Percentiles rank a stretch among this genome's conserved stretches.
These are phyloP conservation scores for Paecilomyces niveus DNA, from an alignment of 2,329 filamentous ascomycete species.

Conservation along the genomic window DNA sequence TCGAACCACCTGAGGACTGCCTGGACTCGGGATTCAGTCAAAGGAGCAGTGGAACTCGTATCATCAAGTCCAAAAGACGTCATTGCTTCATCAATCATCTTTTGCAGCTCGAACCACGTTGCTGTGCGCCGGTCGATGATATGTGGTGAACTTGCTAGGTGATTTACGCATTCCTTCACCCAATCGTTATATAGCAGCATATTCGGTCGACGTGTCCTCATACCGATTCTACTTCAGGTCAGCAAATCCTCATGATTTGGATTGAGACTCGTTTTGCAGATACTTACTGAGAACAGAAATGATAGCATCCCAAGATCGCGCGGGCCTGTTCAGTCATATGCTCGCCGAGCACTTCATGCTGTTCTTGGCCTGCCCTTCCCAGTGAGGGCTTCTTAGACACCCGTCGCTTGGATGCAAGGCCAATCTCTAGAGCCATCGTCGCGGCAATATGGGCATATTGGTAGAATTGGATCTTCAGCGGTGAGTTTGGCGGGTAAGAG, in stretches of 20 bases:
- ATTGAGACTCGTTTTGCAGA: neutral
- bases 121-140: constrained; percentile 23
- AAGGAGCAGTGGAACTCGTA: constrained; percentile 21
- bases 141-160: constrained; percentile 23
- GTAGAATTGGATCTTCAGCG: constrained; percentile 43
- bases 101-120: constrained; percentile 27
- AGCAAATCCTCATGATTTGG: neutral
- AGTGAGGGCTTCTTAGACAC: constrained; percentile 13
- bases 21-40: constrained; percentile 27
- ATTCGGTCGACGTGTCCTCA: constrained; percentile 30
- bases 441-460: constrained; percentile 47
- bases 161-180: constrained; percentile 25
- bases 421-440: constrained; percentile 44
- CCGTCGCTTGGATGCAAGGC: constrained; percentile 25
- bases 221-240: constrained; percentile 20
- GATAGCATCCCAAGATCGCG: constrained; percentile 26
- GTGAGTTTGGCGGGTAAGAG: constrained; percentile 44
- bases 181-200: constrained; percentile 29
- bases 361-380: constrained; percentile 6
- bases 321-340: constrained; percentile 27
- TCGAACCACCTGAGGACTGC: constrained; percentile 29
- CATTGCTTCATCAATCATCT: constrained; percentile 26
- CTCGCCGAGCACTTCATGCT: constrained; percentile 15
- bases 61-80: constrained; percentile 30
- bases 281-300: constrained; percentile 24